Evolutionary conservation across 176 grass and related monocot species (phyloP), one percentile per base, ranked within the genome.

Genomic region (Zizania latifolia): DNA sequence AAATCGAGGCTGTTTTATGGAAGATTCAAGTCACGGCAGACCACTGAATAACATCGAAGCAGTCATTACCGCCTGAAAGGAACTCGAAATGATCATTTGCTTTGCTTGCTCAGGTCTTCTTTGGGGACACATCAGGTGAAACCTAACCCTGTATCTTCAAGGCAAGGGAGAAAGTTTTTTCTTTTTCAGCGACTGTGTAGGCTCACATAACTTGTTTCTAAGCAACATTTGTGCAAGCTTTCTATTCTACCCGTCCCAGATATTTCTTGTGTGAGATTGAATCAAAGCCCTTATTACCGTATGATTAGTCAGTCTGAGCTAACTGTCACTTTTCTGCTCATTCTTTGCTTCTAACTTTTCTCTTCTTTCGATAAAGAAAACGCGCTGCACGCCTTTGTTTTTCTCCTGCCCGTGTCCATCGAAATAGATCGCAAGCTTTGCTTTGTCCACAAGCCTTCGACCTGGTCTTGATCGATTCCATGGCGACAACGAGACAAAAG

Each of bases 271-370:
- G 48, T 53, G 48, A 6, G n/a, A 53, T 21, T 53, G 19, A 53
- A 53, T 53, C 22, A 53, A 45, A 45, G 39, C 65, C 46, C 27
- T 39, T 61, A 64, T 82, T 77, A 46, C 65, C 46, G n/a, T 53
- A 40, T 65, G 85, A 87, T 87, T 78, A 78, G 74, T 1, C 60
- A 53, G 79, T 87, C 74, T 53, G 51, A 87, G 39, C 79, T 67
- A 87, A 27, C 67, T 37, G 14, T 87, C 67, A 33, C 67, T 83
- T 72, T 83, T 79, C 16, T 0, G 65, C 45, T 43, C 67, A 61
- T 72, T 73, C 74, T 66, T 78, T 60, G 74, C 79, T 71, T 83
- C 68, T 16, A 48, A 46, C 79, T 87, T 87, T 87, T 87, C 23
- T 71, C 85, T 78, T 83, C 74, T 68, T 66, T 78, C 85, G 59